Evolutionary conservation across 2,329 filamentous ascomycete species (phyloP), one percentile per base, ranked within the genome.

Genomic region (Alternaria sp.): DNA sequence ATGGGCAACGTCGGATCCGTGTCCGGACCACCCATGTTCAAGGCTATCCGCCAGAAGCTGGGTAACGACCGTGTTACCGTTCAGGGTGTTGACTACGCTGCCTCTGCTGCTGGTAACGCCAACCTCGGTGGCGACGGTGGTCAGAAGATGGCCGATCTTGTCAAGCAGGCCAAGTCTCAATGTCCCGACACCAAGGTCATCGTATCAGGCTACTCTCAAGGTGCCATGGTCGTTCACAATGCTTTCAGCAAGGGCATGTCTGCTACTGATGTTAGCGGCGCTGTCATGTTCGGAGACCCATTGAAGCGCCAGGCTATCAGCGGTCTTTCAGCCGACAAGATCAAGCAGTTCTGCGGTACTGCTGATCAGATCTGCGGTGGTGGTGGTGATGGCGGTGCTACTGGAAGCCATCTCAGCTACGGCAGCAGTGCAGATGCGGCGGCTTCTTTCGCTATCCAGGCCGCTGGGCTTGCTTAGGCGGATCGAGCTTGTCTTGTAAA

Each of bases 1-100:
- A 26, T 68, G 4, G 82, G 82, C 4, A 84, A 83, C 61, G 81
- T 84, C 69, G 82, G 82, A 8, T 71, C 70, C 1, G 72, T 82
- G 8, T 71, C 81, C 28, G 82, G 82, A 2, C 82, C 82, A 3
- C 75, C 78, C 3, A 75, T 79, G 71, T 69, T 78, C 55, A 71
- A 72, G 54, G 67, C 72, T 4, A 59, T 79, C 26, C 69, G 75
- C 25, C 28, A 51, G 30, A 71, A 75, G 65, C 58, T 78, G 3
- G 75, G 76, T 20, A 69, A 67, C 12, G 62, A 67, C 30, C 65
- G 68, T 37, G 73, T 79, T 10, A 73, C 71, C 2, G 67, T 78
- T 11, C 77, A 79, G 60, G 77, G 76, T 55, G 75, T 79, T 9
- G 71, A 74, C 37, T 78, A 79, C 45, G 65, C 76, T 25, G 76